These are phyloP conservation scores for Penstemon newberryi DNA, from an alignment of 257 asterid genomes.

Conservation along the genomic window DNA sequence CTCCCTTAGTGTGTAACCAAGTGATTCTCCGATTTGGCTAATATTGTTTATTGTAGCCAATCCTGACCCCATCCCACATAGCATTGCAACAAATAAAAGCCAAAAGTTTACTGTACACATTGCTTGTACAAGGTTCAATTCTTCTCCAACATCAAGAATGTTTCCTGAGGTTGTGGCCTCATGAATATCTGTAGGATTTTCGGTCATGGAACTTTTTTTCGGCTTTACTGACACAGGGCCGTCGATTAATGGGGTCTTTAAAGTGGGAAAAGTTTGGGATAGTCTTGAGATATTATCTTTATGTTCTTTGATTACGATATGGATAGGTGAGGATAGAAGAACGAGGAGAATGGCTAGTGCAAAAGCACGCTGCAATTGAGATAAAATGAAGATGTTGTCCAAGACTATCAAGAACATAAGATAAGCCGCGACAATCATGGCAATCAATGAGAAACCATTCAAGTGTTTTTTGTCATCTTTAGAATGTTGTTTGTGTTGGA, in stretches of 20 bases:
- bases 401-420: slow-evolving; percentile 62
- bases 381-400: slow-evolving; percentile 43
- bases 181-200: slow-evolving; percentile 3
- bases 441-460: slow-evolving; percentile 58
- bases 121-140: slow-evolving; percentile 62
- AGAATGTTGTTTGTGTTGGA: slow-evolving; percentile 34
- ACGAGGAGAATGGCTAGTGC: slow-evolving; percentile 52
- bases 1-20: slow-evolving; percentile 60
- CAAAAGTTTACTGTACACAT: slow-evolving; percentile 65
- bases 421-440: slow-evolving; percentile 61
- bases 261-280: slow-evolving; percentile 29
- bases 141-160: slow-evolving; percentile 30
- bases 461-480: slow-evolving; percentile 50
- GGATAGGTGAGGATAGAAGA: slow-evolving; percentile 64
- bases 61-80: slow-evolving; percentile 97
- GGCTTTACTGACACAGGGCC: slow-evolving; percentile 24
- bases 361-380: slow-evolving; percentile 46
- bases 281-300: slow-evolving; percentile 18
- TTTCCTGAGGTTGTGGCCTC: slow-evolving; percentile 36
- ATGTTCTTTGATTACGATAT: slow-evolving; percentile 46
- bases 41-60: slow-evolving; percentile 84
- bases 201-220: slow-evolving; percentile 17
- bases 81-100: slow-evolving; percentile 75
- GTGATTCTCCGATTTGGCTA: slow-evolving; percentile 97
- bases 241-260: slow-evolving; percentile 42